Evolutionary conservation across 805 yeast species (phyloP), one percentile per base, ranked within the genome.

Genomic region (Suhomyces tanzawaensis): DNA sequence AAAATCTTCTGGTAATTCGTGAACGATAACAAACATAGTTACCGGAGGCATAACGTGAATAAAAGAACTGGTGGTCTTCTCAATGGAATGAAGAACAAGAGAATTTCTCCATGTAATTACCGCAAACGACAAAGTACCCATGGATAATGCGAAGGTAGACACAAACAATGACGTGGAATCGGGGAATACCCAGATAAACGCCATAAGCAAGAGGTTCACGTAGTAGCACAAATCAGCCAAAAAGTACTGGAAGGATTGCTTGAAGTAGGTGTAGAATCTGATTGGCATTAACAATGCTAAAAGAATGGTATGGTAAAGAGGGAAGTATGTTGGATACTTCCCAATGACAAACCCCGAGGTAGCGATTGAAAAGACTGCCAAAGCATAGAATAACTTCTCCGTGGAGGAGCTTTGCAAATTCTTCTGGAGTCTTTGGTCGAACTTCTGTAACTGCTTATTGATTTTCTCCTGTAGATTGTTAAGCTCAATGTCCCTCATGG

Each of bases 21-120:
- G 96, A 5, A 87, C 85, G 30, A 93, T 80, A 21, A 85, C 88
- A 64, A 86, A 89, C 76, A 89, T 74, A 3, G 90, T 82, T 15
- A 82, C 76, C 0, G 96, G 95, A 1, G 99, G 99, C 64, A 87
- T 74, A 11, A 93, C 71, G 56, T 91, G 99, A 46, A 91, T 91
- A 52, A 88, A 85, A 2, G 95, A 81, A 15, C 91, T 81, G 2
- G 98, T 93, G 12, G 90, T 87, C 60, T 91, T 91, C 48, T 91
- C 99, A 43, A 91, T 76, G 9, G 91, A 82, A 56, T 91, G 99
- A 33, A 91, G 69, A 7, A 91, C 98, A 39, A 91, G 69, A 5
- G 96, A 89, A 58, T 91, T 91, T 49, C 95, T 73, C 99, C 98
- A 91, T 0, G 96, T 86, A 30, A 91, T 81, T 16, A 91, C 96